phyloP scores from a whole-genome alignment of 2,329 filamentous ascomycete species.

The Myriosclerotinia curreyana region DNA sequence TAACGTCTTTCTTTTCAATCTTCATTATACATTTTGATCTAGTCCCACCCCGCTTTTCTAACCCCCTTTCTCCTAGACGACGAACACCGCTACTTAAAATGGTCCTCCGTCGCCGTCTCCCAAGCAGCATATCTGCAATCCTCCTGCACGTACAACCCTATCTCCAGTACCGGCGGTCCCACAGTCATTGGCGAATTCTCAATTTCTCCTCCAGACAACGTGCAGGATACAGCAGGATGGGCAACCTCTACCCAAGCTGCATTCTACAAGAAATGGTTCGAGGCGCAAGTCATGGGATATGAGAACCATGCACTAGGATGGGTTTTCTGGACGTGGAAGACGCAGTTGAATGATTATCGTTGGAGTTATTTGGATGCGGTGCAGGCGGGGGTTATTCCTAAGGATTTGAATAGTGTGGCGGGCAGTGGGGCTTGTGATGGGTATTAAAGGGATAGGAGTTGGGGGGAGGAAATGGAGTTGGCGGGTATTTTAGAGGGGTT shows the following conservation, averaged over 20 bases:
- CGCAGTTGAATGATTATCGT: constrained; percentile 47
- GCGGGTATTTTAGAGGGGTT: no score
- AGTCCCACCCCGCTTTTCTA: background rate
- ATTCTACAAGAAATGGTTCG: constrained; percentile 57
- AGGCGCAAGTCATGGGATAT: constrained; percentile 54
- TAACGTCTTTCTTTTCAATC: constrained; percentile 37
- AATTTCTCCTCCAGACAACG: constrained; percentile 49
- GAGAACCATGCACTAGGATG: constrained; percentile 51
- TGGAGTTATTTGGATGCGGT: constrained; percentile 49
- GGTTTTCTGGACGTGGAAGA: constrained; percentile 62
- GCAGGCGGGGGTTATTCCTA: constrained; percentile 42
- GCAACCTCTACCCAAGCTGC: constrained; percentile 41
- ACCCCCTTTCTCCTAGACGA: constrained; percentile 13
- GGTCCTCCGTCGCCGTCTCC: constrained; percentile 43
- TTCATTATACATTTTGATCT: background rate
- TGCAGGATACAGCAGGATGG: constrained; percentile 48
- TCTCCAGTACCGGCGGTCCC: constrained; percentile 40
- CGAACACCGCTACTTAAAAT: constrained; percentile 56
- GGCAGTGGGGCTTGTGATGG: constrained; percentile 17
- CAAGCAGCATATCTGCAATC: constrained; percentile 50
- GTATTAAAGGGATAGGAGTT: background rate
- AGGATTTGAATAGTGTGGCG: constrained; percentile 19
- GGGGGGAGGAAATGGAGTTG: no score
- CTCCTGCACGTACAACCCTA: constrained; percentile 50
- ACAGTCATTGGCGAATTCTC: constrained; percentile 59